Evolutionary conservation across 345 rosid genomes (phyloP), one percentile per base, ranked within the genome.

Genomic region (Aquilaria sinensis): DNA sequence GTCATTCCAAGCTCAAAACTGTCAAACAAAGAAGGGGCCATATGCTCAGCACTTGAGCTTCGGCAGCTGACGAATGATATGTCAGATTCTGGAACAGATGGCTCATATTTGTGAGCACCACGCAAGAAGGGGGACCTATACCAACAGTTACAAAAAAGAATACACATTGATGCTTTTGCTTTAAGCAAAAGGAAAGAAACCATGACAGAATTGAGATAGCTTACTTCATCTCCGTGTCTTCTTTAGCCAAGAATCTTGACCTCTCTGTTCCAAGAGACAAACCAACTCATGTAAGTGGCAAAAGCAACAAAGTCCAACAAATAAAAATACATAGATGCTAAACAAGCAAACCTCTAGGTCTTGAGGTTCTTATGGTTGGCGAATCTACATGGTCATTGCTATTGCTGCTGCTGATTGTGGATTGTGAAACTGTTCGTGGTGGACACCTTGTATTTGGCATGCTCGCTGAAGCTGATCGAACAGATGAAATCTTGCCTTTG

Each of bases 11-110:
- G 23, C 30, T 85, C 91, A 9, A 56, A 0, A 52, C 43, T 58
- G 29, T 93, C 90, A 70, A 37, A 30, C 50, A 74, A 61, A 23
- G 79, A 53, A 63, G 82, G 72, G 65, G 66, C 76, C 76, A 70
- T 62, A 41, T 49, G 68, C 53, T 90, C 90, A 0, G 56, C 60
- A 73, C 88, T 83, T 23, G 82, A 81, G 67, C 87, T 86, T 65
- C 87, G 83, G 52, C 73, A 82, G 78, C 96, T 88, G 54, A 82
- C 88, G 66, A 71, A 88, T 52, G 99, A 85, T 80, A 85, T 82
- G 70, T 90, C 97, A 0, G 81, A 73, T 0, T 88, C 97, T 9
- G 72, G 52, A 47, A 58, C 4, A 1, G 82, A 72, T 2, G 78
- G 73, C 65, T 85, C 84, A 43, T 79, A 87, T 61, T 60, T 75